phyloP scores from a whole-genome alignment of 1,139 yeast genomes.

The Geotrichum bryndzae region DNA sequence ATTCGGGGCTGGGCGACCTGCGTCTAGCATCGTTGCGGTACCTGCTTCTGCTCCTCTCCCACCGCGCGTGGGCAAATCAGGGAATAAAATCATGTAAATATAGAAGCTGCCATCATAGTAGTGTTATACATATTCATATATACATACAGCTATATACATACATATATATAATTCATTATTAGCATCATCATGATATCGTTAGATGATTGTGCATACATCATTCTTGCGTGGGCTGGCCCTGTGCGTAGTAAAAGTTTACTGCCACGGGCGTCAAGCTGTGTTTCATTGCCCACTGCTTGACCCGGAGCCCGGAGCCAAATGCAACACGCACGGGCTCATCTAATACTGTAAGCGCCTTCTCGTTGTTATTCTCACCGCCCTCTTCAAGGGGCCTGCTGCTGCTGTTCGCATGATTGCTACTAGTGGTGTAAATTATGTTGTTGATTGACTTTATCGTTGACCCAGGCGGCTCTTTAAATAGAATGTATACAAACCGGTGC shows the following conservation, averaged over 20 bases:
- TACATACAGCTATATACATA: no score
- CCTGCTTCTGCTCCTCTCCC: no score
- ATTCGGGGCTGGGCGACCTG: no score
- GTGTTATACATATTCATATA: background rate
- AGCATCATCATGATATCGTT: background rate
- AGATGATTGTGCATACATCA: background rate
- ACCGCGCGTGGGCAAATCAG: no score
- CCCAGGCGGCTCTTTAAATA: constrained; percentile 54
- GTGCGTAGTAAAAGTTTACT: constrained; percentile 74
- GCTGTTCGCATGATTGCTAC: constrained; percentile 31
- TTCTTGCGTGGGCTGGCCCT: constrained; percentile 44
- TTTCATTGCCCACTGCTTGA: constrained; percentile 64
- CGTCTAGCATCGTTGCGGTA: no score
- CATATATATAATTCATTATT: background rate
- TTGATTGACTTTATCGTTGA: background rate
- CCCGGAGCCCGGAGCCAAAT: constrained; percentile 86
- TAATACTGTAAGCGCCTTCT: constrained; percentile 27
- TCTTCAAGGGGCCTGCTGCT: constrained; percentile 55
- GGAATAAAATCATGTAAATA: background rate
- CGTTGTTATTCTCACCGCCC: constrained; percentile 68
- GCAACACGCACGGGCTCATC: constrained; percentile 51
- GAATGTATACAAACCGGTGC: constrained; percentile 73
- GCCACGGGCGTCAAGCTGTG: constrained; percentile 63
- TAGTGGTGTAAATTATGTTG: background rate
- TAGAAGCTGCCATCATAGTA: background rate